phyloP scores from a whole-genome alignment of 78 protist genomes.

The Bigelowiella natans region DNA sequence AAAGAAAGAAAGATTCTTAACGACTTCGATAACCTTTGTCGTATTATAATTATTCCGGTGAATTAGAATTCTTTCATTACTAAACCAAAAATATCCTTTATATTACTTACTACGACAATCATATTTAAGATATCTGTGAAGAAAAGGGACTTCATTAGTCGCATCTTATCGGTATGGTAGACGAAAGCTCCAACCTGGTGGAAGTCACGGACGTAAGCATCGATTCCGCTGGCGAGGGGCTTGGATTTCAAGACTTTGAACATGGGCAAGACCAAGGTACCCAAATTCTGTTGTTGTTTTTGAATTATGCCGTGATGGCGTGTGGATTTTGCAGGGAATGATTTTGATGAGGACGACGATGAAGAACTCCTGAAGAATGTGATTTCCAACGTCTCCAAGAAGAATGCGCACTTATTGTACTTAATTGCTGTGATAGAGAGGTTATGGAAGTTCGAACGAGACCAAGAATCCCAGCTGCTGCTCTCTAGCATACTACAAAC shows the following conservation, averaged over 20 bases:
- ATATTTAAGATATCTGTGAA: no score
- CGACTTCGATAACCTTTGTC: no score
- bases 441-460: no score
- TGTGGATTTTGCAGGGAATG: neutral
- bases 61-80: no score
- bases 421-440: neutral
- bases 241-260: neutral
- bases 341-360: neutral
- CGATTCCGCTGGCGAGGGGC: neutral
- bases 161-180: no score
- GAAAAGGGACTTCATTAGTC: no score
- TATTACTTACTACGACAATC: no score
- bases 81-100: no score
- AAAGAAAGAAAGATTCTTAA: no score
- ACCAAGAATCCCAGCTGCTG: neutral
- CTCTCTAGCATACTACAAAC: neutral
- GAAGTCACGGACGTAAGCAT: neutral
- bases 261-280: neutral
- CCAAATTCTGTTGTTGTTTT: neutral
- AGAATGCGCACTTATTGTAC: neutral
- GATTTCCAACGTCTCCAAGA: neutral
- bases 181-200: neutral
- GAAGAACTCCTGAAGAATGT: neutral
- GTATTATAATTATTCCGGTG: no score
- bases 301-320: neutral